Conservation (phyloP, 1,284 basidiomycete species). For the Paramarasmius palmivorus region DNA sequence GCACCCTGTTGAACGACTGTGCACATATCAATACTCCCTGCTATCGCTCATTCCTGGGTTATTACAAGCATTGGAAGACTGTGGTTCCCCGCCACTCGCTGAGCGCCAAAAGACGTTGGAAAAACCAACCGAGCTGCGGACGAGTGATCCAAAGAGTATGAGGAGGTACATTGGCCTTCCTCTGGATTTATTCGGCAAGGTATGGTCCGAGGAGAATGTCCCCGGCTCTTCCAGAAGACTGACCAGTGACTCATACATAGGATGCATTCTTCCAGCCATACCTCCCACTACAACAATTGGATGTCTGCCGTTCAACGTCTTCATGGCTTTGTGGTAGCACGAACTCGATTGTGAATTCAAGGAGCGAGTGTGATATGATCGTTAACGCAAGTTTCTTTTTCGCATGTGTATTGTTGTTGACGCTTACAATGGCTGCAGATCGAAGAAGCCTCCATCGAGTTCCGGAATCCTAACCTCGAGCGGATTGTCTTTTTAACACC, state of each 20-base stretch:
- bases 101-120: conserved; percentile 64
- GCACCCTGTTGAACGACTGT: conserved; percentile 94
- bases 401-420: too few relatives aligned
- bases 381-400: conserved; percentile 70
- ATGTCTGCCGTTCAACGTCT: conserved; percentile 78
- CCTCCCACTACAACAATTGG: conserved; percentile 93
- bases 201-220: too few relatives aligned
- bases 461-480: conserved; percentile 81
- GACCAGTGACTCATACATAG: too few relatives aligned
- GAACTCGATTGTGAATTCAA: conserved; percentile 94
- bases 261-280: conserved; percentile 98
- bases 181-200: conserved; percentile 84
- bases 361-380: conserved; percentile 88
- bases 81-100: conserved; percentile 87
- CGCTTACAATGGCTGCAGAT: conserved; percentile 46
- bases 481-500: conserved; percentile 80
- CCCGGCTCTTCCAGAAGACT: background rate
- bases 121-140: conserved; percentile 81
- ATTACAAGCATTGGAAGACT: conserved; percentile 87
- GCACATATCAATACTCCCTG: conserved; percentile 97
- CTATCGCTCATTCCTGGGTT: conserved; percentile 84
- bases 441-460: conserved; percentile 83
- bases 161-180: conserved; percentile 91
- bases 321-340: conserved; percentile 94
- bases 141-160: conserved; percentile 91